Conservation (phyloP, 1,284 basidiomycete genomes). For the Ceratobasidium papillatum region DNA sequence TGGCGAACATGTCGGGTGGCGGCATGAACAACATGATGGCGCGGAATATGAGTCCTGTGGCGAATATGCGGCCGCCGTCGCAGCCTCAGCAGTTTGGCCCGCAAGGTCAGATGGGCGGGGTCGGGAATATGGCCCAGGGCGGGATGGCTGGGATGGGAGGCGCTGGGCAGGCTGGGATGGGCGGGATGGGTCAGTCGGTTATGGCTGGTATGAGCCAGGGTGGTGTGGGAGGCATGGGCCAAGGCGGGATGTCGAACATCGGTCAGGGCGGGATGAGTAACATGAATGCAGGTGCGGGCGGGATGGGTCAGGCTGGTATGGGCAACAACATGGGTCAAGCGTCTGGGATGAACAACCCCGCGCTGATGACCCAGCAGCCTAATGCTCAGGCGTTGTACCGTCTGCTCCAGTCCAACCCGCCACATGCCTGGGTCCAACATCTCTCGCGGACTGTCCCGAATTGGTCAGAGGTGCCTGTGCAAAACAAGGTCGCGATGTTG, state of each 20-base stretch:
- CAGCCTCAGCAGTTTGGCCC: conserved; percentile 15
- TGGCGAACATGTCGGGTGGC: conserved; percentile 20
- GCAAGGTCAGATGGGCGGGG: background rate
- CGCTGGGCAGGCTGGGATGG: conserved; percentile 1
- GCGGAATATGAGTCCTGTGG: conserved; percentile 34
- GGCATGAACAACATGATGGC: conserved; percentile 14
- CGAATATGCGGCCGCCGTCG: conserved; percentile 29
- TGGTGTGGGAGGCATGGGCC: background rate
- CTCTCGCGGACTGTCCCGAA: background rate
- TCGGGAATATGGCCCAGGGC: background rate
- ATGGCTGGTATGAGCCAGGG: background rate
- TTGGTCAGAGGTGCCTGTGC: conserved; percentile 10
- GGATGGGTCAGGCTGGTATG: background rate
- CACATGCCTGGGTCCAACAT: conserved; percentile 27
- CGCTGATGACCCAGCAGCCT: background rate
- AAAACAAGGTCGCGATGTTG: conserved; percentile 35
- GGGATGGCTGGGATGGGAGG: conserved; percentile 11
- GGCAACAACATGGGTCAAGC: background rate
- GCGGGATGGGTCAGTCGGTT: background rate
- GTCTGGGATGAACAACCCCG: background rate
- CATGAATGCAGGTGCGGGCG: background rate
- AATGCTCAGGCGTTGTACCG: conserved; percentile 20
- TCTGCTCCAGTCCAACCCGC: conserved; percentile 9
- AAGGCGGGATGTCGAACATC: background rate
- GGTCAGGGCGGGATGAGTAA: background rate